phyloP scores from a whole-genome alignment of 225 moss, liverwort and hornwort species.

The Bryum argenteum region DNA sequence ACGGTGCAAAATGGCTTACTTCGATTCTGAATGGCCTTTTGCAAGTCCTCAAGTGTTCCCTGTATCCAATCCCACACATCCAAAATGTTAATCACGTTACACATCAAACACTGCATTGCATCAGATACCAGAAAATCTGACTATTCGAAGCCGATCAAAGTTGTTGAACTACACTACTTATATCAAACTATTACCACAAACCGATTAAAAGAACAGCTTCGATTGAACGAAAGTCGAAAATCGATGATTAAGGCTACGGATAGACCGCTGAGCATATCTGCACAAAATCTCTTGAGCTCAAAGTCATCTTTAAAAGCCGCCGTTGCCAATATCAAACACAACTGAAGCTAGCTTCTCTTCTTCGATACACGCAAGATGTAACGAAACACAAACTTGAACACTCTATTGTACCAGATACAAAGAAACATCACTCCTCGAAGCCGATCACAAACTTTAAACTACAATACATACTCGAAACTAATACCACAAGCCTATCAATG shows the following conservation, averaged over 20 bases:
- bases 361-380: background rate
- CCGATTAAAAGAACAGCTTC: too few relatives aligned
- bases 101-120: background rate
- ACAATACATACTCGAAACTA: too few relatives aligned
- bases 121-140: background rate
- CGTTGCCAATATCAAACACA: background rate
- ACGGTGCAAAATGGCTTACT: conserved; percentile 30
- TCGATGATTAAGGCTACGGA: too few relatives aligned
- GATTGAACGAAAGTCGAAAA: too few relatives aligned
- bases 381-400: background rate
- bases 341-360: background rate
- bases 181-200: too few relatives aligned
- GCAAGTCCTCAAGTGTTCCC: conserved; percentile 62
- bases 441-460: too few relatives aligned
- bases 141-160: background rate
- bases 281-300: background rate
- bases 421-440: too few relatives aligned
- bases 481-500: too few relatives aligned
- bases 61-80: conserved; percentile 21
- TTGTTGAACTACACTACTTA: background rate
- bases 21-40: conserved; percentile 55
- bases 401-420: too few relatives aligned
- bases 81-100: background rate
- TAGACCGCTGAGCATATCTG: too few relatives aligned
- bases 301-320: background rate